A percentile compares a stretch with the other conserved stretches of the same genome.
Evolutionary conservation across 2,329 filamentous ascomycete genomes (phyloP).

Genomic region (Ophiostoma sp.): DNA sequence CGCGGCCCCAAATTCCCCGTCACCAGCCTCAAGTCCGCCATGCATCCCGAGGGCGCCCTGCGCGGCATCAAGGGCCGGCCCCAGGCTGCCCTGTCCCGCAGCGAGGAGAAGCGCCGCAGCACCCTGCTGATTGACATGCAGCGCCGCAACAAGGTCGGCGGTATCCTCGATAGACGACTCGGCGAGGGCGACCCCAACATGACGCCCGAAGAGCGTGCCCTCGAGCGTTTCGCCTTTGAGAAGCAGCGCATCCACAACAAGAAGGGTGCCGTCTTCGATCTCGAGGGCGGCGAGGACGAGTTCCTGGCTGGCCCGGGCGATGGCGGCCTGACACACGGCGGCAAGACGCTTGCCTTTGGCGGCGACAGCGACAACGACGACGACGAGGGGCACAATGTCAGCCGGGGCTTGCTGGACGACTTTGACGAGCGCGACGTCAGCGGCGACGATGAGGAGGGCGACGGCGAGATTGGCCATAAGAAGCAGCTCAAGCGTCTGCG

Average conservation of each 20-base stretch:
- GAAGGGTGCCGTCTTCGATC: constrained; percentile 76
- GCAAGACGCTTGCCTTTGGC: constrained; percentile 65
- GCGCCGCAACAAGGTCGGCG: constrained; percentile 81
- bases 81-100: constrained; percentile 75
- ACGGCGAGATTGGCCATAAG: constrained; percentile 54
- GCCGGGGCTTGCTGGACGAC: constrained; percentile 51
- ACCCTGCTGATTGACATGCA: constrained; percentile 89
- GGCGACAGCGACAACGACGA: constrained; percentile 40
- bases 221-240: constrained; percentile 84
- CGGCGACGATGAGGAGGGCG: constrained; percentile 53
- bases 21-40: constrained; percentile 57
- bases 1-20: constrained; percentile 80
- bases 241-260: constrained; percentile 68
- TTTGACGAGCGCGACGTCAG: constrained; percentile 73
- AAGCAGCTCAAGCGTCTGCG: constrained; percentile 55
- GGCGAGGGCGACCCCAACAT: constrained; percentile 93
- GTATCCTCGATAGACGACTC: constrained; percentile 86
- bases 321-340: constrained; percentile 59
- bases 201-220: constrained; percentile 86
- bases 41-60: constrained; percentile 43
- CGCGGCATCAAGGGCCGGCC: constrained; percentile 67
- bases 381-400: constrained; percentile 30
- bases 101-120: constrained; percentile 80
- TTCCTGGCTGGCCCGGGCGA: constrained; percentile 18
- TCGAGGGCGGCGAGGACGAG: constrained; percentile 70